Evolutionary conservation across 306 rosid genomes (phyloP).

Genomic region (Dicorynia guianensis): DNA sequence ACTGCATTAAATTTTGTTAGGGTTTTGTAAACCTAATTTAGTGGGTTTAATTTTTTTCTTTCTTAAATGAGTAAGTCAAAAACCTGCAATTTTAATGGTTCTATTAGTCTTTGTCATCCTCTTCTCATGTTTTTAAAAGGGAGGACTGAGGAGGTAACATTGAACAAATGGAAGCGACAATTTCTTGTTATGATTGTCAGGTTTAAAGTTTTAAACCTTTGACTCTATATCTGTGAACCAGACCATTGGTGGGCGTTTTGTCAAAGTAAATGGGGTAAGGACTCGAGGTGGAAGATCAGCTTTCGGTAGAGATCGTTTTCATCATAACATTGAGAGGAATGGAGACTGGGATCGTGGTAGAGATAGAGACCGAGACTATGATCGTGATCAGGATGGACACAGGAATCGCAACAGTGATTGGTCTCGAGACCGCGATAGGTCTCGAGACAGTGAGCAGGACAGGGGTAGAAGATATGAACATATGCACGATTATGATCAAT

Average conservation of each 20-base stretch:
- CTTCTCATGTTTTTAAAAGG: not conserved
- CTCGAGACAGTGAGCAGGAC: constrained; percentile 61
- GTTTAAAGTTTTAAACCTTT: constrained; percentile 34
- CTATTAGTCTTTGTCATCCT: not conserved
- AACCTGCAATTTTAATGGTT: not conserved
- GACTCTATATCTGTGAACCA: constrained; percentile 52
- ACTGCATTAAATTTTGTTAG: too few relatives aligned
- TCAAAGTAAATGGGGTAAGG: constrained; percentile 84
- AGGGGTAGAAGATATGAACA: constrained; percentile 65
- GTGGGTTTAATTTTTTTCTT: not conserved
- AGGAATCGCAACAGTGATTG: constrained; percentile 55
- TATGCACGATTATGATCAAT: constrained; percentile 51
- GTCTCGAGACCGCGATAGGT: constrained; percentile 65
- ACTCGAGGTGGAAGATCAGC: constrained; percentile 70
- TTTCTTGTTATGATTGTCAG: constrained; percentile 16
- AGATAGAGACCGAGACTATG: constrained; percentile 60
- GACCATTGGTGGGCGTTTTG: constrained; percentile 82
- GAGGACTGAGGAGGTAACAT: not conserved
- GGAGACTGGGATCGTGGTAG: constrained; percentile 67
- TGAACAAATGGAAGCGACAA: not conserved
- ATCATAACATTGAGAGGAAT: constrained; percentile 58
- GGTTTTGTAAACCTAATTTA: too few relatives aligned
- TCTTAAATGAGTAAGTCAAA: not conserved
- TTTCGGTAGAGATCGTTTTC: constrained; percentile 69
- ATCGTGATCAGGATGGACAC: constrained; percentile 60